Percentiles rank a stretch among this genome's conserved stretches.
Evolutionary conservation across 2,329 filamentous ascomycete genomes (phyloP).

Genomic region (Didymella exigua): DNA sequence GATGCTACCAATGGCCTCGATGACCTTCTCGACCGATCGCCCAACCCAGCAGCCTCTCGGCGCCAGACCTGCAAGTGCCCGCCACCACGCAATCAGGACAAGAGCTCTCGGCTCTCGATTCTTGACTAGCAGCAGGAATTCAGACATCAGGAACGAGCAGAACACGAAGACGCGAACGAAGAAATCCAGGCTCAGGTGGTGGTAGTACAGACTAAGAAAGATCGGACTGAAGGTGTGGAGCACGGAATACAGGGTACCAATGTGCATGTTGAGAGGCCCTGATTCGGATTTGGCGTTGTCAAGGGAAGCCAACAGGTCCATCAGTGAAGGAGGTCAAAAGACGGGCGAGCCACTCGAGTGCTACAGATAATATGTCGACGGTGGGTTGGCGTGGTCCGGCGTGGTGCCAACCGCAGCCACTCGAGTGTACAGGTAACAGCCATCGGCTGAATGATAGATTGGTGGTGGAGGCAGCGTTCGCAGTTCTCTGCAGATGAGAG

Average conservation of each 20-base stretch:
- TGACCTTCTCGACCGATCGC: conserved; percentile 17
- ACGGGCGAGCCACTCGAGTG: conserved; percentile 18
- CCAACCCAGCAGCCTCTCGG: conserved; percentile 37
- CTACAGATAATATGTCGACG: conserved; percentile 28
- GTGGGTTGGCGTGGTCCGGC: conserved; percentile 34
- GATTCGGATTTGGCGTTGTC: conserved; percentile 15
- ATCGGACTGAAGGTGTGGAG: conserved; percentile 42
- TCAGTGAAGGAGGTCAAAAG: conserved; percentile 39
- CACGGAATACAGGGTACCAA: conserved; percentile 28
- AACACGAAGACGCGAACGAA: conserved; percentile 38
- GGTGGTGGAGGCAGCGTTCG: conserved; percentile 38
- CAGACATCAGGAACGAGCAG: conserved; percentile 38
- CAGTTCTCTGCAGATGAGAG: conserved; percentile 37
- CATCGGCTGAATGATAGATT: conserved; percentile 9
- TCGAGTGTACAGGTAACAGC: conserved; percentile 22
- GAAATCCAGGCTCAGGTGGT: conserved; percentile 36
- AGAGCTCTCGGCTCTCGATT: conserved; percentile 33
- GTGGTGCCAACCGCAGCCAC: conserved; percentile 23
- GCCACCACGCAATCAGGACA: conserved; percentile 39
- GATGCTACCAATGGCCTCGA: conserved; percentile 30
- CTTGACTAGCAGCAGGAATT: conserved; percentile 34
- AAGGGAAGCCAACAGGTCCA: conserved; percentile 27
- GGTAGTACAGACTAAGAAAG: conserved; percentile 42
- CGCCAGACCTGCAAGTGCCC: conserved; percentile 30
- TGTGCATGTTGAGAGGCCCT: conserved; percentile 28